These are phyloP conservation scores for Spergularia marina DNA, from an alignment of 148 eudicot genomes.

Conservation along the genomic window DNA sequence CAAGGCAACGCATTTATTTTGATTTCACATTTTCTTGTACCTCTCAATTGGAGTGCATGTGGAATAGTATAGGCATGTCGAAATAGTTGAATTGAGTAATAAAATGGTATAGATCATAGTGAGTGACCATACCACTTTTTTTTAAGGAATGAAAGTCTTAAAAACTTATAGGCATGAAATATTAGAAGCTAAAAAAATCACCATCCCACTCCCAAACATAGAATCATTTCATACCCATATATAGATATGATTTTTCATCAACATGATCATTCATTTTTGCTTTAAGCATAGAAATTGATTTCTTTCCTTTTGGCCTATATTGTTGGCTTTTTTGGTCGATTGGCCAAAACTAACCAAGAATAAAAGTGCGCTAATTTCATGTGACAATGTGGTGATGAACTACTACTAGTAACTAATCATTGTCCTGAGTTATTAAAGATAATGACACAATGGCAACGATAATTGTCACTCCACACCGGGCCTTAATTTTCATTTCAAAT, in stretches of 20 bases:
- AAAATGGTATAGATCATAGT: too few relatives aligned
- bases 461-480: too few relatives aligned
- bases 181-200: conserved; percentile 7
- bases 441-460: too few relatives aligned
- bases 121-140: too few relatives aligned
- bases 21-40: too few relatives aligned
- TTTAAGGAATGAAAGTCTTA: background rate
- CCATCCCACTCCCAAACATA: conserved; percentile 20
- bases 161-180: conserved; percentile 1
- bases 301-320: conserved; percentile 16
- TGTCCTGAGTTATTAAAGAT: conserved; percentile 3
- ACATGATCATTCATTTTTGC: conserved; percentile 18
- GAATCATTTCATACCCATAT: conserved; percentile 24
- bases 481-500: too few relatives aligned
- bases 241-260: conserved; percentile 16
- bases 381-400: background rate
- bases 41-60: too few relatives aligned
- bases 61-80: too few relatives aligned
- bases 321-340: conserved; percentile 4
- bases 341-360: background rate
- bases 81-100: too few relatives aligned
- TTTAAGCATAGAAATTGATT: conserved; percentile 17
- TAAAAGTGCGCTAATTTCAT: background rate
- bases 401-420: conserved; percentile 3
- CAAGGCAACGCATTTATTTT: too few relatives aligned